These are phyloP conservation scores for Haplographium delicatum DNA, from an alignment of 495 filamentous ascomycete genomes.

Conservation along the genomic window DNA sequence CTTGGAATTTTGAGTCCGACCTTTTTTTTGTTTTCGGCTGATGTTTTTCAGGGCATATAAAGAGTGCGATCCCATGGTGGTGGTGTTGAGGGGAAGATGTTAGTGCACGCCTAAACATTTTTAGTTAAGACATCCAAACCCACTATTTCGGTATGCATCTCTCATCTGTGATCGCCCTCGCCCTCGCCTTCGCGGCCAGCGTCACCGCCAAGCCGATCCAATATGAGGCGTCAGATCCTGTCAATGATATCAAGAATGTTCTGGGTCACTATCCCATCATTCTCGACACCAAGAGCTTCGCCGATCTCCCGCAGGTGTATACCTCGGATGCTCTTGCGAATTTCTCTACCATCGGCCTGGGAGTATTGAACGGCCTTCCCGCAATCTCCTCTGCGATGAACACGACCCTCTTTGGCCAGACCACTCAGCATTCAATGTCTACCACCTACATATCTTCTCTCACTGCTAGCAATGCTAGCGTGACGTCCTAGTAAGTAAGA, in stretches of 20 bases:
- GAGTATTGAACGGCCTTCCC: neutral
- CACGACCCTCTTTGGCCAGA: neutral
- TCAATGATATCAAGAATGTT: neutral
- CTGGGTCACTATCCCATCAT: neutral
- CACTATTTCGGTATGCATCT: too few species aligned
- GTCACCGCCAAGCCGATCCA: too few species aligned
- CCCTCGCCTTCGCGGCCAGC: too few species aligned
- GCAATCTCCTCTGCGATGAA: neutral
- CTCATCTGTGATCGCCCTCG: too few species aligned
- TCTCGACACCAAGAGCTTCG: neutral
- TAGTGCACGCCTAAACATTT: too few species aligned
- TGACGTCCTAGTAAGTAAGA: neutral
- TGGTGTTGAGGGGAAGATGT: too few species aligned
- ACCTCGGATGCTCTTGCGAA: neutral
- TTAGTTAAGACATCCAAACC: too few species aligned
- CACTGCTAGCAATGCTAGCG: neutral
- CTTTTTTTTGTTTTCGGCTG: too few species aligned
- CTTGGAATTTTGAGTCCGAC: too few species aligned
- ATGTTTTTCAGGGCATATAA: too few species aligned
- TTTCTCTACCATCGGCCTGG: neutral
- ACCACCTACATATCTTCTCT: neutral
- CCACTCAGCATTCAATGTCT: neutral
- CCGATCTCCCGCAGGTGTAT: neutral
- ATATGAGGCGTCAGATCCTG: too few species aligned
- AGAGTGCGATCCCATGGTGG: too few species aligned